Percentiles rank a stretch among this genome's conserved stretches.
Evolutionary conservation across 768 basidiomycete genomes (phyloP).

Genomic region (Calocybe cyanea): DNA sequence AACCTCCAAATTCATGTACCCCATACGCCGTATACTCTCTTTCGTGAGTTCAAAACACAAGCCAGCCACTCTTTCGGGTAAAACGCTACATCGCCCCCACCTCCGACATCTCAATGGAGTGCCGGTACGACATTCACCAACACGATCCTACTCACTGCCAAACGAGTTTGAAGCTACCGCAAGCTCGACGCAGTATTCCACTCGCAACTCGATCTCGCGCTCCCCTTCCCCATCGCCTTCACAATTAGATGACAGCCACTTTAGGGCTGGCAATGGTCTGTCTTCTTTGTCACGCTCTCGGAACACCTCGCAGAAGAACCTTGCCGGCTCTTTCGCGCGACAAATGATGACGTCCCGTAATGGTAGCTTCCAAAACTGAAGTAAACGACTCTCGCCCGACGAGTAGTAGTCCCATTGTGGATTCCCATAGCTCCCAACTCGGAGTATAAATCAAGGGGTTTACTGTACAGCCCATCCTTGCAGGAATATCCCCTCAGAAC

Average conservation of each 20-base stretch:
- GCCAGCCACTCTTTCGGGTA: constrained; percentile 20
- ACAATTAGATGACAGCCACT: constrained; percentile 32
- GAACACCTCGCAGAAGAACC: constrained; percentile 63
- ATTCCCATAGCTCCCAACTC: too few species aligned
- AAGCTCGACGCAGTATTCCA: constrained; percentile 34
- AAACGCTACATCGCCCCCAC: constrained; percentile 23
- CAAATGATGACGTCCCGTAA: constrained; percentile 6
- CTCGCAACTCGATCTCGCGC: constrained; percentile 34
- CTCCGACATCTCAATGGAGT: constrained; percentile 21
- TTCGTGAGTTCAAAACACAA: constrained; percentile 21
- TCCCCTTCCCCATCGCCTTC: constrained; percentile 46
- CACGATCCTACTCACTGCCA: constrained; percentile 33
- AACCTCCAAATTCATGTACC: constrained; percentile 27
- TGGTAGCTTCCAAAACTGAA: neutral
- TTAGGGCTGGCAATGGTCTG: constrained; percentile 19
- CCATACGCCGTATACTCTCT: constrained; percentile 32
- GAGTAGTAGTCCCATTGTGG: too few species aligned
- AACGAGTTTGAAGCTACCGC: constrained; percentile 22
- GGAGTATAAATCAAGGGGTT: too few species aligned
- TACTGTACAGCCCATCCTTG: too few species aligned
- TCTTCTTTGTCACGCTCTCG: constrained; percentile 52
- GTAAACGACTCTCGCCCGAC: too few species aligned
- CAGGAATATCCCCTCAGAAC: too few species aligned
- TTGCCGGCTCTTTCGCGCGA: constrained; percentile 51
- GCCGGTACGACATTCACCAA: constrained; percentile 29